Evolutionary conservation across 2,329 filamentous ascomycete species (phyloP).

Genomic region (Fonsecaea monophora): DNA sequence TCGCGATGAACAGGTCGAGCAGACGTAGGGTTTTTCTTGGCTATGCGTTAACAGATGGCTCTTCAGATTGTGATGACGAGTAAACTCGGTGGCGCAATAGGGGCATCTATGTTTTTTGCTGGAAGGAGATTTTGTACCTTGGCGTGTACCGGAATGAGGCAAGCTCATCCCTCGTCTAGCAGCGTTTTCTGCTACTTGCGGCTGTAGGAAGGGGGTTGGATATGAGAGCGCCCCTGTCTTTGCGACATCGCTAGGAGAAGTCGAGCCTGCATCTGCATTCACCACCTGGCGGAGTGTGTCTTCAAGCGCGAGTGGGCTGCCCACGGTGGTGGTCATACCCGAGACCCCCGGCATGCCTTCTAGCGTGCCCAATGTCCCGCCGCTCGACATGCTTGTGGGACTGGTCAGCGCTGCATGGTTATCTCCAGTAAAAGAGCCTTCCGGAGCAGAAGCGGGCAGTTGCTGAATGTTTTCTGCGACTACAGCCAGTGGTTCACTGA

Average conservation of each 20-base stretch:
- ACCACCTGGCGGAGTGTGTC: constrained; percentile 51
- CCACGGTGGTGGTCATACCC: constrained; percentile 57
- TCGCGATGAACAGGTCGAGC: constrained; percentile 88
- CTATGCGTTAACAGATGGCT: constrained; percentile 96
- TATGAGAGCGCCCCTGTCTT: constrained; percentile 66
- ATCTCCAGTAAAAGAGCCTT: constrained; percentile 47
- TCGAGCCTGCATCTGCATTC: constrained; percentile 46
- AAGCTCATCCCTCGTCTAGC: constrained; percentile 65
- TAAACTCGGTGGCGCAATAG: constrained; percentile 96
- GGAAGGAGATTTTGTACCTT: constrained; percentile 72
- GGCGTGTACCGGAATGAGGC: constrained; percentile 61
- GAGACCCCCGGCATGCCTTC: constrained; percentile 59
- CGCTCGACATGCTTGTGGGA: constrained; percentile 61
- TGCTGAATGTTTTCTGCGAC: constrained; percentile 58
- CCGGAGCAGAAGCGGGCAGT: constrained; percentile 47
- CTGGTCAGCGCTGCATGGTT: constrained; percentile 56
- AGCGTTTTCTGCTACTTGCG: constrained; percentile 57
- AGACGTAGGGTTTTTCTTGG: constrained; percentile 97
- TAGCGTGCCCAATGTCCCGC: constrained; percentile 61
- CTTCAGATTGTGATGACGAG: constrained; percentile 95
- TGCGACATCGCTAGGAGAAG: constrained; percentile 51
- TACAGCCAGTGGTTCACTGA: constrained; percentile 58
- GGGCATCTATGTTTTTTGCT: constrained; percentile 95
- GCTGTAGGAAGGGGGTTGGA: constrained; percentile 62
- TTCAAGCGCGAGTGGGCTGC: constrained; percentile 56